Conservation (phyloP, 2,329 filamentous ascomycete genomes). For the Ceratocystis destructans region DNA sequence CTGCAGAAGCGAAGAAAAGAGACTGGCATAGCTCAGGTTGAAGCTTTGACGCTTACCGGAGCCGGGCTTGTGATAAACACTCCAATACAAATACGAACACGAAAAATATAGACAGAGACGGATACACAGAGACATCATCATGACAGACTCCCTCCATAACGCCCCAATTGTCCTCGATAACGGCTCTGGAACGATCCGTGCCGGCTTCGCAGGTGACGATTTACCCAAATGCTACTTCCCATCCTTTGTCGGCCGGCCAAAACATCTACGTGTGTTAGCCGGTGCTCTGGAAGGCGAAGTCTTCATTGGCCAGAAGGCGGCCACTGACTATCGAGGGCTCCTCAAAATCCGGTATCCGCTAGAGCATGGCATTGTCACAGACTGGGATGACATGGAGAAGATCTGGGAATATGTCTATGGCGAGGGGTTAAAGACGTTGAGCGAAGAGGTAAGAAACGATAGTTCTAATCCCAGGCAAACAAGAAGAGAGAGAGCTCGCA, state of each 20-base stretch:
- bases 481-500: not conserved
- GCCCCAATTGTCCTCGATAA: slow-evolving; percentile 98
- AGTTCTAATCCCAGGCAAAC: not conserved
- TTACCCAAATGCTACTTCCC: slow-evolving; percentile 94
- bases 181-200: slow-evolving; percentile 91
- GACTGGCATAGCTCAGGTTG: not conserved
- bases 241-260: slow-evolving; percentile 90
- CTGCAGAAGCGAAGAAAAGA: not conserved
- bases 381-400: slow-evolving; percentile 99
- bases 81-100: not conserved
- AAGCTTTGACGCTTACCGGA: not conserved
- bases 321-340: slow-evolving; percentile 77
- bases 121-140: slow-evolving; percentile 29
- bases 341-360: slow-evolving; percentile 93
- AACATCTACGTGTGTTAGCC: slow-evolving; percentile 88
- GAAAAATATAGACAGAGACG: slow-evolving; percentile 12
- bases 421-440: slow-evolving; percentile 88
- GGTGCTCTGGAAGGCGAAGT: slow-evolving; percentile 92
- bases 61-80: not conserved
- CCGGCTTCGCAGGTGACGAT: slow-evolving; percentile 92
- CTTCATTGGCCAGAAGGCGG: slow-evolving; percentile 82
- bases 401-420: slow-evolving; percentile 98
- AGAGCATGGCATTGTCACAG: slow-evolving; percentile 95
- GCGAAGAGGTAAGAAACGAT: slow-evolving; percentile 66
- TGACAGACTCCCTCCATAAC: slow-evolving; percentile 69